Percentiles rank a stretch among this genome's conserved stretches.
Evolutionary conservation across 768 basidiomycete genomes (phyloP).

Genomic region (Pholiota microspora): DNA sequence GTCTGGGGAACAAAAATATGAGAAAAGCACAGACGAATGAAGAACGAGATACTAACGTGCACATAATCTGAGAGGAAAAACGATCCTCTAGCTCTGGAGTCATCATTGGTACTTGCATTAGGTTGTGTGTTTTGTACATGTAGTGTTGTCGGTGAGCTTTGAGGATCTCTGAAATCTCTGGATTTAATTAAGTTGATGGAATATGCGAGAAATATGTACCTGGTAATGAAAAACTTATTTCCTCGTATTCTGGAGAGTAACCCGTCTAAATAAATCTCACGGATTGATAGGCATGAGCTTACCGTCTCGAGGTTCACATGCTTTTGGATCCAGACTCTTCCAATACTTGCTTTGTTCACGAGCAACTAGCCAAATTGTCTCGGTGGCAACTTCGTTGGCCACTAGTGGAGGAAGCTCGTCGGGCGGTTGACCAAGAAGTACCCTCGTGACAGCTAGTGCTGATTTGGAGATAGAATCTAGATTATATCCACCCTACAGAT

Average conservation of each 20-base stretch:
- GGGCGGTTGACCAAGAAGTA: constrained; percentile 90
- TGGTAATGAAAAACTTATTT: constrained; percentile 64
- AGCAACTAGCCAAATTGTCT: constrained; percentile 88
- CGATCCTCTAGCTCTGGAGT: constrained; percentile 60
- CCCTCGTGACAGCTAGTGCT: constrained; percentile 79
- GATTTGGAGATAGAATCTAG: constrained; percentile 85
- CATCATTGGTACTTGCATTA: constrained; percentile 82
- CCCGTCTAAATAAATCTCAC: no score
- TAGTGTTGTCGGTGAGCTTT: constrained; percentile 88
- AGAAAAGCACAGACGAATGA: neutral
- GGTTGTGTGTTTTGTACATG: constrained; percentile 68
- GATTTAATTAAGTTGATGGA: neutral
- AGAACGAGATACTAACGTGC: constrained; percentile 62
- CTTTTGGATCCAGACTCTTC: constrained; percentile 81
- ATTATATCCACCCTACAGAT: constrained; percentile 87
- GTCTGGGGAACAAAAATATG: constrained; percentile 38
- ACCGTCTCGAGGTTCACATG: constrained; percentile 84
- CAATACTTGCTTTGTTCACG: constrained; percentile 88
- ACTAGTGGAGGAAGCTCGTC: constrained; percentile 68
- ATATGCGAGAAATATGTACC: constrained; percentile 34
- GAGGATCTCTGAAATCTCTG: constrained; percentile 59
- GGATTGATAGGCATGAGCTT: constrained; percentile 6
- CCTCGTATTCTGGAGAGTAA: constrained; percentile 61
- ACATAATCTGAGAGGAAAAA: constrained; percentile 83
- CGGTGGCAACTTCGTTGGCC: constrained; percentile 79